phyloP scores from a whole-genome alignment of 2,329 filamentous ascomycete species.

The Paradendryphiella salina region DNA sequence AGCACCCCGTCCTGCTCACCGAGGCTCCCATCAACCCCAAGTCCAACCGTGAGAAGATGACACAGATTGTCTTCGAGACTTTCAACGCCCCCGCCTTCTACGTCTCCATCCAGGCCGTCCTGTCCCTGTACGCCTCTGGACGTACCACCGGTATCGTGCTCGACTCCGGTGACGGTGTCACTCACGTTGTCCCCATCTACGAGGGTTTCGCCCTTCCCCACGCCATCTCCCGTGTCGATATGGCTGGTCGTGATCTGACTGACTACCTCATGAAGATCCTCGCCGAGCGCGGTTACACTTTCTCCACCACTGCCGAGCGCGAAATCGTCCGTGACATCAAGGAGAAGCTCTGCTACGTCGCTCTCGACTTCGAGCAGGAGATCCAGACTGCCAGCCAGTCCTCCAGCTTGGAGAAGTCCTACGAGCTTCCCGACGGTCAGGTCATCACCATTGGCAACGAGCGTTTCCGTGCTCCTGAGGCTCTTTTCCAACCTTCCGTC shows the following conservation, averaged over 20 bases:
- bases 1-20: slow-evolving; percentile 98
- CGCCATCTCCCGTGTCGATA: slow-evolving; percentile 99
- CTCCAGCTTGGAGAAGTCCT: slow-evolving; percentile 99
- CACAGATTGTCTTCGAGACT: slow-evolving; percentile 99
- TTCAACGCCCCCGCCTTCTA: slow-evolving; percentile 99
- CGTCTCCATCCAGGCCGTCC: slow-evolving; percentile 99
- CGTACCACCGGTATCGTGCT: slow-evolving; percentile 99
- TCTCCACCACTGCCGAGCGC: slow-evolving; percentile 99
- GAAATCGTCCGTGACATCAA: slow-evolving; percentile 99
- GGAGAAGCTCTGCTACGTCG: slow-evolving; percentile 99
- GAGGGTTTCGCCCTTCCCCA: slow-evolving; percentile 99
- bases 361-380: slow-evolving; percentile 99
- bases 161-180: slow-evolving; percentile 99
- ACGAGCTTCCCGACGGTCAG: slow-evolving; percentile 98
- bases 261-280: slow-evolving; percentile 99
- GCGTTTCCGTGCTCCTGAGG: slow-evolving; percentile 99
- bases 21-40: slow-evolving; percentile 99
- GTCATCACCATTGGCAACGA: slow-evolving; percentile 99
- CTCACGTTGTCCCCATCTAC: slow-evolving; percentile 99
- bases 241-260: slow-evolving; percentile 99
- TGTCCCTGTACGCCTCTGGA: slow-evolving; percentile 99
- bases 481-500: slow-evolving; percentile 98
- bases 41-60: slow-evolving; percentile 99
- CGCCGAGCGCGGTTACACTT: slow-evolving; percentile 98
- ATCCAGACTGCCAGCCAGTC: slow-evolving; percentile 99